Percentiles rank a stretch among this genome's conserved stretches.
These are phyloP conservation scores for Amborella trichopoda DNA, from an alignment of 164 flowering plant genomes.

Conservation along the genomic window DNA sequence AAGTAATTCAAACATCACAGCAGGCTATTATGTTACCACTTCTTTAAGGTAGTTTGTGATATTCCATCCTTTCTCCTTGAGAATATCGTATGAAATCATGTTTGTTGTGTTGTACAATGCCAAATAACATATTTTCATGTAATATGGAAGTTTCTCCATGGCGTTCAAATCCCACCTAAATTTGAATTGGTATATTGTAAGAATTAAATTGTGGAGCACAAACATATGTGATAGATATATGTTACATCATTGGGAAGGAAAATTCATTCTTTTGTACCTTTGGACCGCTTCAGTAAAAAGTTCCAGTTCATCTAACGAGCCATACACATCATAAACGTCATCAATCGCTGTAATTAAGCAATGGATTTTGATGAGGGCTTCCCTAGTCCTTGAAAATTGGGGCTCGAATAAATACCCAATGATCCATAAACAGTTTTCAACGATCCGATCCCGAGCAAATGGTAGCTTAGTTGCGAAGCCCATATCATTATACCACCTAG, in stretches of 20 bases:
- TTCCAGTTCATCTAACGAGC: slow-evolving; percentile 7
- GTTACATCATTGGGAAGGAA: too few relatives aligned
- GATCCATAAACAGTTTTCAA: slow-evolving; percentile 8
- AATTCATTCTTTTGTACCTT: too few relatives aligned
- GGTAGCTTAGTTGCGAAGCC: too few relatives aligned
- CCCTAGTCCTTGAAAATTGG: slow-evolving; percentile 1
- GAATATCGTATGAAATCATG: slow-evolving; percentile 2
- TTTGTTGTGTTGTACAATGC: slow-evolving; percentile 9
- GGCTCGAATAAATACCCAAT: slow-evolving; percentile 2
- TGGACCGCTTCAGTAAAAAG: slow-evolving; percentile 1
- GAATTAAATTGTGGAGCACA: too few relatives aligned
- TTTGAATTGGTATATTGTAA: too few relatives aligned
- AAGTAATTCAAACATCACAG: background rate
- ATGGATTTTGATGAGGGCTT: background rate
- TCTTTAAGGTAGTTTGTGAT: background rate
- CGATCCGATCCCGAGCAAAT: slow-evolving; percentile 5
- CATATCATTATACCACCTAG: too few relatives aligned
- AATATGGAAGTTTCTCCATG: slow-evolving; percentile 9
- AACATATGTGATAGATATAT: too few relatives aligned
- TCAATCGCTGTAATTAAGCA: slow-evolving; percentile 2
- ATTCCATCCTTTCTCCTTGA: slow-evolving; percentile 2
- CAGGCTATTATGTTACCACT: slow-evolving; percentile 1
- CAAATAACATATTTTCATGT: slow-evolving; percentile 9
- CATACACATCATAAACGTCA: slow-evolving; percentile 7
- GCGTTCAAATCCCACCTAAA: slow-evolving; percentile 11